Evolutionary conservation across 371 early-diverging fungal species (phyloP).

Genomic region (Fennellomyces sp.): DNA sequence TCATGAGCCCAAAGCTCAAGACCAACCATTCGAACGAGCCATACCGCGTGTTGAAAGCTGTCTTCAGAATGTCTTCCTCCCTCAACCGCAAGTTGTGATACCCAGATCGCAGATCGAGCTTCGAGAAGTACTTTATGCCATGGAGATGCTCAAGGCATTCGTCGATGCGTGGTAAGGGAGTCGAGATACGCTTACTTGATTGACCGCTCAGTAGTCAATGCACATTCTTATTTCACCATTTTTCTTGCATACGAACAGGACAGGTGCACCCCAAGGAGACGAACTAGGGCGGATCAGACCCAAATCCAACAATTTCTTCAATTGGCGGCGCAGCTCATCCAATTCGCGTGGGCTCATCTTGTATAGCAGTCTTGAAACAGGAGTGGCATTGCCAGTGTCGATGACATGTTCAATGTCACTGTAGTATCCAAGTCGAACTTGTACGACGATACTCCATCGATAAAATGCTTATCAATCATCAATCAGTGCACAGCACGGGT

Average conservation of each 20-base stretch:
- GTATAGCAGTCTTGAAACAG: no score
- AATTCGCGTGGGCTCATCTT: no score
- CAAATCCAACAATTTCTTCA: no score
- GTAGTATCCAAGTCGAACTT: no score
- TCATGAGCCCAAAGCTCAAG: constrained; percentile 53
- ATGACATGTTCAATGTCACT: constrained; percentile 18
- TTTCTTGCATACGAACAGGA: no score
- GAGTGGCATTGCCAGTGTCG: constrained; percentile 10
- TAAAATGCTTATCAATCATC: no score
- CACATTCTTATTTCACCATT: constrained; percentile 48
- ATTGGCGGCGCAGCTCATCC: no score
- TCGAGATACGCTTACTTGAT: constrained; percentile 45
- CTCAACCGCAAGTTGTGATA: constrained; percentile 41
- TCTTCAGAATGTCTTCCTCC: constrained; percentile 20
- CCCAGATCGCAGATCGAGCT: constrained; percentile 45
- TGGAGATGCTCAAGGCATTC: constrained; percentile 36
- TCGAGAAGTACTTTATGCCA: constrained; percentile 42
- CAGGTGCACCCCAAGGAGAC: no score
- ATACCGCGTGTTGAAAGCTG: constrained; percentile 31
- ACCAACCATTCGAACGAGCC: constrained; percentile 51
- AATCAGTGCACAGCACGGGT: no score
- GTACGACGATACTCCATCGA: no score
- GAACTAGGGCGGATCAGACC: no score
- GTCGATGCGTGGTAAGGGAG: constrained; percentile 51
- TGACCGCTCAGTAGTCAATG: constrained; percentile 41